Percentiles rank a stretch among this genome's conserved stretches.
These are phyloP conservation scores for Rhamnella rubrinervis DNA, from an alignment of 331 rosid genomes.

Conservation along the genomic window DNA sequence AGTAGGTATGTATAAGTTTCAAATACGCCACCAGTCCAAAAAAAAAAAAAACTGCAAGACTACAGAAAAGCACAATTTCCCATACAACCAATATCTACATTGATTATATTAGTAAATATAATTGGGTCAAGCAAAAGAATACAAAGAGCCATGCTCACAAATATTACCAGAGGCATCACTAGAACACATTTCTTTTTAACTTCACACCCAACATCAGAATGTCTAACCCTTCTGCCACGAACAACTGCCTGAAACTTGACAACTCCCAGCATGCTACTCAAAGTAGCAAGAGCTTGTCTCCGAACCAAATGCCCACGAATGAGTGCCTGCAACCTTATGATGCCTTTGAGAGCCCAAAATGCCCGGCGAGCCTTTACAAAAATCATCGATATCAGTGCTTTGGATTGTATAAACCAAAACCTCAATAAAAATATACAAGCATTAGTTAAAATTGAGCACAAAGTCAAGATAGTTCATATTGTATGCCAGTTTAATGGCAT, in stretches of 20 bases:
- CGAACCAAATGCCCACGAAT: slow-evolving; percentile 97
- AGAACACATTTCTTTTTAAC: slow-evolving; percentile 52
- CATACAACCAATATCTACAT: background rate
- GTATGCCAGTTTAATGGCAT: background rate
- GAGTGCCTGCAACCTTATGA: slow-evolving; percentile 97
- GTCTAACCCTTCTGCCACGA: slow-evolving; percentile 75
- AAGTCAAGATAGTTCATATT: background rate
- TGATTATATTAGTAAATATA: background rate
- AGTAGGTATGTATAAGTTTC: background rate
- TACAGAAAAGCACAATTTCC: too few species aligned
- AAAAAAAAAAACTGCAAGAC: background rate
- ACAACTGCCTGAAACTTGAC: slow-evolving; percentile 81
- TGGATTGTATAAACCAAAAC: slow-evolving; percentile 26
- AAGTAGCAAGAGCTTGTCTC: slow-evolving; percentile 90
- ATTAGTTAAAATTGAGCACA: background rate
- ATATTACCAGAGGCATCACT: slow-evolving; percentile 46
- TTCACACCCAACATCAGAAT: slow-evolving; percentile 57
- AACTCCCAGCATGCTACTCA: slow-evolving; percentile 72
- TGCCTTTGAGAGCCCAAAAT: slow-evolving; percentile 89
- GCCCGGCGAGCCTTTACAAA: slow-evolving; percentile 95
- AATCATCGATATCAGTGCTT: slow-evolving; percentile 22
- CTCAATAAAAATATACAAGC: slow-evolving; percentile 13
- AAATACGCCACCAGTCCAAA: background rate
- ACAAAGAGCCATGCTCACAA: slow-evolving; percentile 14
- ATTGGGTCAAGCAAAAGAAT: background rate